A percentile compares a stretch with the other conserved stretches of the same genome.
Conservation (phyloP, 331 rosid species). For the Stylosanthes scabra region DNA sequence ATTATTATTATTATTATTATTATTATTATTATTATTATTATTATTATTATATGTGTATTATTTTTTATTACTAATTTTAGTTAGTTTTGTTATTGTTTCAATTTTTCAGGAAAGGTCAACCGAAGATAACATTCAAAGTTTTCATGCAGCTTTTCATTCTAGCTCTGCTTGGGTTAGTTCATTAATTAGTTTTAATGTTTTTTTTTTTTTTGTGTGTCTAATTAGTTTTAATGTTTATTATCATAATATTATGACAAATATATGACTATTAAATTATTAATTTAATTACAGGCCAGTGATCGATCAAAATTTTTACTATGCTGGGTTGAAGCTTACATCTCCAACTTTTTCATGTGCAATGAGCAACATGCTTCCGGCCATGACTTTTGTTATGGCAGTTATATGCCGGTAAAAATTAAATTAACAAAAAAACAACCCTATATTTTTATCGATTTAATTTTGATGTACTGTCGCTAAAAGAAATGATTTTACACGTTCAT, state of each 20-base stretch:
- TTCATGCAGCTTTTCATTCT: slow-evolving; percentile 79
- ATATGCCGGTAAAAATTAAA: slow-evolving; percentile 59
- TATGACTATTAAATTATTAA: background rate
- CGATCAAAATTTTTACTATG: slow-evolving; percentile 94
- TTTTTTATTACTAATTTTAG: background rate
- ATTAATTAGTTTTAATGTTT: background rate
- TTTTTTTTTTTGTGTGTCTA: too few relatives aligned
- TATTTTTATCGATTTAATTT: too few relatives aligned
- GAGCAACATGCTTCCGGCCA: slow-evolving; percentile 97
- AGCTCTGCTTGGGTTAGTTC: slow-evolving; percentile 87
- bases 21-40: too few relatives aligned
- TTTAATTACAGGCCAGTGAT: slow-evolving; percentile 74
- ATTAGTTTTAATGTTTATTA: background rate
- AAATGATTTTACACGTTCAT: too few relatives aligned
- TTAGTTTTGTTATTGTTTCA: slow-evolving; percentile 8
- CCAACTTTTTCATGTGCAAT: slow-evolving; percentile 95
- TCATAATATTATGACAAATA: background rate
- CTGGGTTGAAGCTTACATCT: slow-evolving; percentile 85
- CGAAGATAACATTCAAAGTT: slow-evolving; percentile 70
- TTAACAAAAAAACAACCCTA: background rate
- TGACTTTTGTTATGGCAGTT: slow-evolving; percentile 91
- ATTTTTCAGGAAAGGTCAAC: slow-evolving; percentile 76
- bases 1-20: too few relatives aligned
- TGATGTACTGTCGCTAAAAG: too few relatives aligned
- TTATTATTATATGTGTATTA: too few relatives aligned